phyloP scores from a whole-genome alignment of 257 asterid genomes.

The Solanum peruvianum region DNA sequence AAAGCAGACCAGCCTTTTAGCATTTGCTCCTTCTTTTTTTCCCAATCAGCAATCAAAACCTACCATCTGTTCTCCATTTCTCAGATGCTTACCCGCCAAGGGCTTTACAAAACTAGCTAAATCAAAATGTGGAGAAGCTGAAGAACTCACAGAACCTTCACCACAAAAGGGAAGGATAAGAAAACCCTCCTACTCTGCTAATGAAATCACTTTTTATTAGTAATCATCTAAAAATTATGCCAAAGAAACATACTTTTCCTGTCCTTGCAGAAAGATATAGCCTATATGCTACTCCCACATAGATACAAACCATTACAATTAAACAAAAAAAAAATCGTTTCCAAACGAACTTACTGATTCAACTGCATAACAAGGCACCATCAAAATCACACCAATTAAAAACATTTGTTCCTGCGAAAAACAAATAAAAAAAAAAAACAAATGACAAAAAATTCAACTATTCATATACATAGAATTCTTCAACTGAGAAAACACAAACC shows the following conservation, averaged over 20 bases:
- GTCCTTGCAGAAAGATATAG: neutral
- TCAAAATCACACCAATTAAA: conserved; percentile 79
- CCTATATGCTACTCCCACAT: neutral
- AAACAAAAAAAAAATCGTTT: neutral
- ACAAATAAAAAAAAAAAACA: neutral
- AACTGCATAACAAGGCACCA: conserved; percentile 92
- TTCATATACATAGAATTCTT: neutral
- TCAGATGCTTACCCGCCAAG: neutral
- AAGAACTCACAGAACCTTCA: neutral
- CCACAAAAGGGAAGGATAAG: neutral
- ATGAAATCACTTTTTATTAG: neutral
- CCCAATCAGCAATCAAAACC: neutral
- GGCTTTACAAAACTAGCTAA: neutral
- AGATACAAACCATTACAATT: neutral
- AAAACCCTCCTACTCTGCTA: neutral
- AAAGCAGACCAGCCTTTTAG: neutral
- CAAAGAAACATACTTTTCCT: neutral
- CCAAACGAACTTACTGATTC: conserved; percentile 57
- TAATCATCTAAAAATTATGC: neutral
- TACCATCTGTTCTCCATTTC: neutral
- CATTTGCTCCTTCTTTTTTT: neutral
- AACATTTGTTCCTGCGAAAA: conserved; percentile 78
- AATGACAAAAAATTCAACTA: neutral
- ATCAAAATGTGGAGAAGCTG: neutral
- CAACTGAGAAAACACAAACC: conserved; percentile 19